Percentiles rank a stretch among this genome's conserved stretches.
phyloP scores from a whole-genome alignment of 176 grass and related monocot genomes.

The Melocanna baccifera region DNA sequence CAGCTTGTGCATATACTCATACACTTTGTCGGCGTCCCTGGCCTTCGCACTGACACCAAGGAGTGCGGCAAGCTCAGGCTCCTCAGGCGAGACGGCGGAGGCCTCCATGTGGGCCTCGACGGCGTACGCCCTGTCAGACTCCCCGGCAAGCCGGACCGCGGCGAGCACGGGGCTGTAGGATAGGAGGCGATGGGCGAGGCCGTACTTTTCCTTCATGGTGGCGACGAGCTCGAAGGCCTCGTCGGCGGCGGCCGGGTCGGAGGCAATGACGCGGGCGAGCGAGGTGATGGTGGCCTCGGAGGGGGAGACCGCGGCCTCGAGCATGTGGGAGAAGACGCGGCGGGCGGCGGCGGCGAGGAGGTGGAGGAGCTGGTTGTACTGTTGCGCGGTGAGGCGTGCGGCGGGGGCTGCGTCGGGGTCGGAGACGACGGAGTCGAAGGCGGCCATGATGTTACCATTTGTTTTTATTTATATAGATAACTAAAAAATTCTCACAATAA shows the following conservation, averaged over 20 bases:
- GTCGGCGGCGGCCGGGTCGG: constrained; percentile 38
- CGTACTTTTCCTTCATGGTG: constrained; percentile 67
- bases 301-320: constrained; percentile 37
- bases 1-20: constrained; percentile 77
- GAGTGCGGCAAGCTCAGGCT: constrained; percentile 55
- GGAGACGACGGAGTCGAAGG: constrained; percentile 35
- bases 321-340: constrained; percentile 48
- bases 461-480: too few relatives aligned
- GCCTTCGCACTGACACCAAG: constrained; percentile 54
- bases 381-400: constrained; percentile 39
- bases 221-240: constrained; percentile 60
- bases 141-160: constrained; percentile 45
- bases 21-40: constrained; percentile 53
- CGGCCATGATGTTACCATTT: too few relatives aligned
- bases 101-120: constrained; percentile 65
- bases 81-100: constrained; percentile 54
- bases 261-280: constrained; percentile 55
- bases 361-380: constrained; percentile 62
- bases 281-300: constrained; percentile 81
- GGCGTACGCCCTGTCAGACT: constrained; percentile 58
- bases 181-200: constrained; percentile 59
- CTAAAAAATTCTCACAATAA: too few relatives aligned
- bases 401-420: not conserved
- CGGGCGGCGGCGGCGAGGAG: constrained; percentile 51
- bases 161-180: constrained; percentile 73